Percentiles rank a stretch among this genome's conserved stretches.
Conservation (phyloP, 768 basidiomycete genomes). For the Holtermanniella nyarrowii region DNA sequence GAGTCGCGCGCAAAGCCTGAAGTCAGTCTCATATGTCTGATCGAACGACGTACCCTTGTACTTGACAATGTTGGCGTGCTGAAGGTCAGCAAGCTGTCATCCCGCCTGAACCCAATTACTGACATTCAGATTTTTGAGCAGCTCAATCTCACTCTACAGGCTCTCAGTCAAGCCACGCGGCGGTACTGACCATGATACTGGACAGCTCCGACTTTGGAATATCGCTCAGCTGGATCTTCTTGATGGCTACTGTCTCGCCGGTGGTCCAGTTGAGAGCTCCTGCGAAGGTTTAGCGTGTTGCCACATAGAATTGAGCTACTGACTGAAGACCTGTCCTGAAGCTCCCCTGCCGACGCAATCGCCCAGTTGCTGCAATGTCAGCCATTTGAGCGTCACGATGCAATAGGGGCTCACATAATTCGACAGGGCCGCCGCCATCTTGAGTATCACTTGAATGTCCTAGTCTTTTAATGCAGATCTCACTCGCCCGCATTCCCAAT, state of each 20-base stretch:
- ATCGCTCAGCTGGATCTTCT: conserved; percentile 89
- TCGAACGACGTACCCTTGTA: conserved; percentile 51
- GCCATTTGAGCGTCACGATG: too few relatives aligned
- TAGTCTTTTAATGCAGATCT: too few relatives aligned
- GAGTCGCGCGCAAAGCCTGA: conserved; percentile 83
- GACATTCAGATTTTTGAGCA: conserved; percentile 93
- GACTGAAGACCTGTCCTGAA: conserved; percentile 93
- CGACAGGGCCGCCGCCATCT: not conserved
- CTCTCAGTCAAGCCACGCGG: not conserved
- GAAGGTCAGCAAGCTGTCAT: too few relatives aligned
- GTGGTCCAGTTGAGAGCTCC: conserved; percentile 73
- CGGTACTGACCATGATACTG: conserved; percentile 75
- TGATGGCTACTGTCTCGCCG: conserved; percentile 96
- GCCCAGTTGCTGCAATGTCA: conserved; percentile 74
- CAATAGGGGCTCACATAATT: not conserved
- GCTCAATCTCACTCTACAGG: conserved; percentile 83
- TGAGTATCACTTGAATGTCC: too few relatives aligned
- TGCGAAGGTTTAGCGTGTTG: not conserved
- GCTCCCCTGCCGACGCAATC: conserved; percentile 94
- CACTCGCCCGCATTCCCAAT: too few relatives aligned
- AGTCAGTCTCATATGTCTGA: too few relatives aligned
- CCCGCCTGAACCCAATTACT: conserved; percentile 24
- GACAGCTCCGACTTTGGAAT: conserved; percentile 87
- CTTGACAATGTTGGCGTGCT: conserved; percentile 97
- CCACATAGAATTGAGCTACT: conserved; percentile 38